phyloP scores from a whole-genome alignment of 164 flowering plant species.

The Protea cynaroides region DNA sequence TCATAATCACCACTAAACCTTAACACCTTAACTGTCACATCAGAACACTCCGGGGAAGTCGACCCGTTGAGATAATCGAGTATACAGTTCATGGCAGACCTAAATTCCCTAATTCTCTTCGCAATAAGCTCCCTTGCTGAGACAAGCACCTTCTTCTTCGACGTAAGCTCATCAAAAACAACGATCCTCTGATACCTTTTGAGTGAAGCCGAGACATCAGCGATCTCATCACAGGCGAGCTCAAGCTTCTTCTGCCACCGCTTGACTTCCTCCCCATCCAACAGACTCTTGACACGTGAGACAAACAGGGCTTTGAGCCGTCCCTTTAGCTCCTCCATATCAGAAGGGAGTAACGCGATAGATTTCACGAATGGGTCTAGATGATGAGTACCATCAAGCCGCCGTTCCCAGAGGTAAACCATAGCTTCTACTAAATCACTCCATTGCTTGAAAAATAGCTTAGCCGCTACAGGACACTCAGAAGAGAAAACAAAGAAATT shows the following conservation, averaged over 20 bases:
- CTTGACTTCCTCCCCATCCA: constrained; percentile 31
- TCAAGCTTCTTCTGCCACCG: constrained; percentile 31
- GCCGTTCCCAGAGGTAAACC: constrained; percentile 48
- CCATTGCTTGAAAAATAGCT: constrained; percentile 46
- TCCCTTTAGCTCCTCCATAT: constrained; percentile 36
- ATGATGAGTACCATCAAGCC: constrained; percentile 32
- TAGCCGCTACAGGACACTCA: constrained; percentile 19
- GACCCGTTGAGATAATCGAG: constrained; percentile 29
- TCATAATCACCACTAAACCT: constrained; percentile 23
- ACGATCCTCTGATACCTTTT: background rate
- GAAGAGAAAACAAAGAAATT: background rate
- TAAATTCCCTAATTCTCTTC: constrained; percentile 55
- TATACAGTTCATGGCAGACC: constrained; percentile 46
- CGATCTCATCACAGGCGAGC: constrained; percentile 25
- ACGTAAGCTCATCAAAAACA: constrained; percentile 5
- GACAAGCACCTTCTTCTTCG: constrained; percentile 26
- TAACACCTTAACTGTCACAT: constrained; percentile 21
- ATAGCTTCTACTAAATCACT: constrained; percentile 33
- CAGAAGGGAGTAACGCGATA: constrained; percentile 30
- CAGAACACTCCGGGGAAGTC: background rate
- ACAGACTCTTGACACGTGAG: constrained; percentile 14
- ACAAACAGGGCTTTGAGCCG: constrained; percentile 38
- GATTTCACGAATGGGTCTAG: constrained; percentile 28
- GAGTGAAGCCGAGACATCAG: constrained; percentile 6
- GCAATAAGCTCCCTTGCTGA: constrained; percentile 36